A percentile compares a stretch with the other conserved stretches of the same genome.
Conservation (phyloP, 371 early-diverging fungal genomes). For the Syncephalastrum sp. region DNA sequence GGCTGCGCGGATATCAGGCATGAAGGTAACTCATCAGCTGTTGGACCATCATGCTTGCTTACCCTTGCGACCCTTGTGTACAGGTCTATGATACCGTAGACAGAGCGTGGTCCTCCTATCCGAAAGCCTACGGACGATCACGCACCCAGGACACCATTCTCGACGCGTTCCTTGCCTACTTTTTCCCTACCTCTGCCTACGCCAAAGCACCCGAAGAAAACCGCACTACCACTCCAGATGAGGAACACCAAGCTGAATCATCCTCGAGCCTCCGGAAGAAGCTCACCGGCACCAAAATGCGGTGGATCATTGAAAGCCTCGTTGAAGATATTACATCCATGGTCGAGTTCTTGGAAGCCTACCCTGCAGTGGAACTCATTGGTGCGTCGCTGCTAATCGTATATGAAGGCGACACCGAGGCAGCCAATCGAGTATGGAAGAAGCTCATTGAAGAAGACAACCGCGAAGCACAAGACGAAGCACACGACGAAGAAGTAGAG, state of each 20-base stretch:
- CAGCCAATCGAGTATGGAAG: constrained; percentile 49
- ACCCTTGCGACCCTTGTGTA: neutral
- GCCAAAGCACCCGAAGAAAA: constrained; percentile 22
- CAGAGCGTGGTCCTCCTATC: constrained; percentile 38
- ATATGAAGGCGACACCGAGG: constrained; percentile 66
- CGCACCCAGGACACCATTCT: constrained; percentile 40
- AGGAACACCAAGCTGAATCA: constrained; percentile 7
- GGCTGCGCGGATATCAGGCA: constrained; percentile 66
- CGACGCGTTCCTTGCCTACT: constrained; percentile 46
- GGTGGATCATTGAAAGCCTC: constrained; percentile 62
- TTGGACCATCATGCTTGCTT: neutral
- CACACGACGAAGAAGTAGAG: constrained; percentile 21
- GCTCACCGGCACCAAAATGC: constrained; percentile 33
- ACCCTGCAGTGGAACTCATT: constrained; percentile 56
- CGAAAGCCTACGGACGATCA: constrained; percentile 43
- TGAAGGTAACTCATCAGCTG: constrained; percentile 41
- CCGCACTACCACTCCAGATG: constrained; percentile 1
- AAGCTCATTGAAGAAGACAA: constrained; percentile 40
- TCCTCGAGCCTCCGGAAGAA: constrained; percentile 8
- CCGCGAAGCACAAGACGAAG: constrained; percentile 15
- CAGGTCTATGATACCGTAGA: constrained; percentile 45
- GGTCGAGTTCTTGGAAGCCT: constrained; percentile 37
- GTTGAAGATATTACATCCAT: constrained; percentile 58
- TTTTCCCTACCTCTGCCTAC: constrained; percentile 40
- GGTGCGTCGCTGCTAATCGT: constrained; percentile 69